Base-by-base conservation (phyloP, 2,329 filamentous ascomycete species). In the Fusarium coffeatum region DNA sequence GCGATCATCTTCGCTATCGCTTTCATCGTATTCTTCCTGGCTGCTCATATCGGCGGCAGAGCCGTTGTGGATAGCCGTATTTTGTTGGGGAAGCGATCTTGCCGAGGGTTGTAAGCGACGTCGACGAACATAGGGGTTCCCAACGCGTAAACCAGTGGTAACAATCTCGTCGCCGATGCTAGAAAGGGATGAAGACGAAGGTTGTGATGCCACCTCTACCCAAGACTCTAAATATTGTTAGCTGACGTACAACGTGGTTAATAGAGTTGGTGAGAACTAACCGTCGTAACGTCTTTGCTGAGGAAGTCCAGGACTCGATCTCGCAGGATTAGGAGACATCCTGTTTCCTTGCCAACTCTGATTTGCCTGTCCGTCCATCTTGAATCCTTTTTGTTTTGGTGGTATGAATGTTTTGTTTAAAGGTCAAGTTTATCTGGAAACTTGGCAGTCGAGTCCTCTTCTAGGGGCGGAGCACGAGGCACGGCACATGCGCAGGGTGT, bases 11-110 rank as follows among this genome's bases (percentile, higher is more conserved):
- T 97, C 94, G 80, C 88, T 97, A 79, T 97, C 94, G 68, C 92
- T 97, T 83, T 97, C 94, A 67, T 97, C 93, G 75, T 97, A 97
- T 81, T 97, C 94, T 73, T 97, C 94, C 78, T 97, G 93, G 76
- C 94, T 97, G 80, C 93, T 97, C 32, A 85, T 83, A 48, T 83
- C 83, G 58, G 82, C 81, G 51, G 80, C 72, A 28, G 84, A 83
- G 57, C 81, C 81, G 55, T 80, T 76, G 23, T 82, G 82, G 40
- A 81, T 76, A 30, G 81, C 78, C 25, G 82, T 80, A 46, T 82
- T 81, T 59, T 83, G 80, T 56, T 80, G 82, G 23, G 76, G 76
- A 20, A 80, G 67, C 6, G 78, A 78, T 60, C 79, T 74, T 23
- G 76, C 68, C 12, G 78, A 72, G 15, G 73, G 68, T 32, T 79